Evolutionary conservation across 805 yeast genomes (phyloP), one percentile per base, ranked within the genome.

Genomic region (Candida parachauliodes): DNA sequence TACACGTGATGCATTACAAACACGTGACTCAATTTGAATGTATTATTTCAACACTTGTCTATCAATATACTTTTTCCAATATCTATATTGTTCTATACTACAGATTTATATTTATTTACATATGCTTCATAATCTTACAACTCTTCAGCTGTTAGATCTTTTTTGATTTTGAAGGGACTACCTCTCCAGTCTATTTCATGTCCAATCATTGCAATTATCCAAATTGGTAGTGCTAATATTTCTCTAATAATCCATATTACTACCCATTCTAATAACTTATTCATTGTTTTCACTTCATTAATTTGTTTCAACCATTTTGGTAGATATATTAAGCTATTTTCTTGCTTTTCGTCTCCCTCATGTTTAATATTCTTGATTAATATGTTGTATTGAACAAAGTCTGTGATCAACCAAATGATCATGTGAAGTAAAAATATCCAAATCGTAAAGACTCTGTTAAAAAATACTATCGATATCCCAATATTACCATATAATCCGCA

Each of bases 141-240:
- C 32, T 78, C 88, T 54, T 82, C 91, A 0, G 95, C 95, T 3
- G 87, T 78, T 32, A 84, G 64, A 52, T 88, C 95, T 4, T 78
- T 66, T 37, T 78, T 76, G 45, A 88, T 87, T 43, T 64, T 66
- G 55, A 87, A 88, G 2, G 88, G 86, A 45, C 77, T 70, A 25
- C 87, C 85, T 42, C 96, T 67, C 88, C 88, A 81, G 57, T 87
- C 86, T 27, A 81, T 79, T 32, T 75, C 72, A 9, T 81, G 79
- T 0, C 96, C 96, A 21, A 68, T 46, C 82, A 88, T 81, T 1
- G 96, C 95, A 20, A 64, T 65, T 2, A 82, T 41, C 96, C 96
- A 88, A 16, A 88, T 76, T 0, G 95, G 95, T 15, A 88, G 61
- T 1, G 96, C 96, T 37, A 86, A 59, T 0, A 70, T 2, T 54